Base-by-base conservation (phyloP, 2,329 filamentous ascomycete genomes). In the Colletotrichum spaethianum region DNA sequence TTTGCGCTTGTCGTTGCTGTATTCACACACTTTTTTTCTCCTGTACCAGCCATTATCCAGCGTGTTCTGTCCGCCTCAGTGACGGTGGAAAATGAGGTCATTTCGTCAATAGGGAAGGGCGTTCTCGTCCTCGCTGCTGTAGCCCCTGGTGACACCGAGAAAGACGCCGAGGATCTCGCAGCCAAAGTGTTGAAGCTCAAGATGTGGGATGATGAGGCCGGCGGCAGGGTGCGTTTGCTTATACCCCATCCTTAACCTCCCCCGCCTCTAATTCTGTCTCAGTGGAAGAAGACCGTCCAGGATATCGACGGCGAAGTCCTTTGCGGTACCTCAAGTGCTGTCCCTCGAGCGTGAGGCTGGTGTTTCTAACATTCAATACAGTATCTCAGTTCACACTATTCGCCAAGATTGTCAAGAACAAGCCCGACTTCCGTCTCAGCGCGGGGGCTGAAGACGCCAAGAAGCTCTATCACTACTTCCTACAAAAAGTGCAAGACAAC, bases 321-420 rank as follows among this genome's bases (percentile, higher is more conserved):
- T n/a, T 98, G 96, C 81, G 95, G 95, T 97, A 87, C 74, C 88
- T 78, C n/a, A 44, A 42, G 11, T 44, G 23, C 20, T 7, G 9
- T 48, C n/a, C 7, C 26, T n/a, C 7, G 18, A 18, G 20, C 16
- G 11, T 36, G 14, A 12, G n/a, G 16, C 55, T 26, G 8, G 36
- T 20, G 33, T 42, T 53, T 44, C 68, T 72, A 8, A 68, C 42
- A 16, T 31, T 4, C n/a, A 12, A 40, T 18, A 23, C 79, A 97
- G 96, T 99, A 56, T 98, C 96, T 18, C 96, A 99, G 83, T 99
- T 99, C 80, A 99, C 96, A 2, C 89, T 99, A 12, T 88, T 97
- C 61, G 97, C 95, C 57, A 93, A 92, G 56, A 95, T 95, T n/a
- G 97, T 95, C 80, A 98, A 98, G 82, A 95, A 91, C 79, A 98